Evolutionary conservation across 1,284 basidiomycete species (phyloP).

Genomic region (Waitea zeae): DNA sequence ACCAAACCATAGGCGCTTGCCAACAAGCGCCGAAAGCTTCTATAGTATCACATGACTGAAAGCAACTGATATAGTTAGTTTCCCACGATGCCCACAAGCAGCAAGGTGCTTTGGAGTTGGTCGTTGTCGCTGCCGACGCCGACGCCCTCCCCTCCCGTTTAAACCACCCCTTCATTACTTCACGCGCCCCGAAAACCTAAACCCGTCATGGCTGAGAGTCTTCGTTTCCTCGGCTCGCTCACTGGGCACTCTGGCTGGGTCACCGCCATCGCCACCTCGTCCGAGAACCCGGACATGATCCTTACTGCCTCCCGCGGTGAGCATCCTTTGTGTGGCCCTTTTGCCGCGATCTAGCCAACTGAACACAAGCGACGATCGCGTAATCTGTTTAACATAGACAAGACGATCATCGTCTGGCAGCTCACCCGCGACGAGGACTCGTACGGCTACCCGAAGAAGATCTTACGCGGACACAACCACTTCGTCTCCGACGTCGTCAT

Average conservation of each 20-base stretch:
- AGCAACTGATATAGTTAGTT: no score
- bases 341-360: conserved; percentile 2
- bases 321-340: conserved; percentile 12
- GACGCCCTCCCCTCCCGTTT: no score
- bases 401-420: conserved; percentile 99
- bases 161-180: no score
- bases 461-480: conserved; percentile 98
- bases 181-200: no score
- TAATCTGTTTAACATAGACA: no score
- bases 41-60: no score
- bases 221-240: conserved; percentile 86
- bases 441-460: conserved; percentile 92
- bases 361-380: conserved; percentile 4
- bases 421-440: conserved; percentile 89
- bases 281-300: conserved; percentile 95
- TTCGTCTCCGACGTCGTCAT: conserved; percentile 99
- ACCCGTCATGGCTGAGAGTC: conserved; percentile 63
- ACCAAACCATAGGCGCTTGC: no score
- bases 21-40: no score
- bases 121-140: no score
- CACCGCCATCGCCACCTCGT: conserved; percentile 91
- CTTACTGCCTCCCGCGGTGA: conserved; percentile 91
- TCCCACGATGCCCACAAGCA: no score
- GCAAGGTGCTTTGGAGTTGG: no score
- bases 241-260: conserved; percentile 95